Evolutionary conservation across 805 yeast species (phyloP).

Genomic region (Teunomyces kruisii): DNA sequence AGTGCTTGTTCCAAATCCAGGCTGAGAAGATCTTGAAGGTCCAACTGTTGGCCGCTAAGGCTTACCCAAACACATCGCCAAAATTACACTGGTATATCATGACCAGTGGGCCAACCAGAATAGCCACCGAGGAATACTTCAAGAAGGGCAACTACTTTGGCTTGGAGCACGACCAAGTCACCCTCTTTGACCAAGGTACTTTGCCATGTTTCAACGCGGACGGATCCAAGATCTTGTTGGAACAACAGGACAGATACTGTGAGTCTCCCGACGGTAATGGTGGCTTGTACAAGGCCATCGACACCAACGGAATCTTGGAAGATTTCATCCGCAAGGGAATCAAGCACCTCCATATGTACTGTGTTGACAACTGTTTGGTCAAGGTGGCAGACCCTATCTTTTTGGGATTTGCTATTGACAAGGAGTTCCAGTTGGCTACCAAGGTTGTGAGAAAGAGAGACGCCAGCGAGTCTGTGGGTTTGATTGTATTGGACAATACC

Average conservation of each 20-base stretch:
- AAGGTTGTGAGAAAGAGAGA: conserved; percentile 93
- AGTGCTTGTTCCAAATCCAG: conserved; percentile 87
- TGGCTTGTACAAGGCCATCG: conserved; percentile 85
- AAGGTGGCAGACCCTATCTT: conserved; percentile 91
- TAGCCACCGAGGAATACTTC: conserved; percentile 72
- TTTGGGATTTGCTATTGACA: conserved; percentile 77
- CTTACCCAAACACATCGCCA: conserved; percentile 22
- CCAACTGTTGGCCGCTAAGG: conserved; percentile 50
- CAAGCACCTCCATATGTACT: conserved; percentile 92
- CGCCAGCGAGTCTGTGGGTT: conserved; percentile 86
- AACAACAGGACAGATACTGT: conserved; percentile 54
- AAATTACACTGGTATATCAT: conserved; percentile 82
- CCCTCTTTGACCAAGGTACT: conserved; percentile 92
- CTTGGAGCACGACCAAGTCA: conserved; percentile 54
- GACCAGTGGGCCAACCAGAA: conserved; percentile 90
- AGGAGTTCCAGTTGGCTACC: conserved; percentile 75
- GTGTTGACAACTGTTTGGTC: conserved; percentile 92
- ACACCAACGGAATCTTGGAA: conserved; percentile 58
- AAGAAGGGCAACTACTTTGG: conserved; percentile 67
- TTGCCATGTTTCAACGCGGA: conserved; percentile 79
- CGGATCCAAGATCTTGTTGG: conserved; percentile 70
- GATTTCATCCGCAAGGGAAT: conserved; percentile 70
- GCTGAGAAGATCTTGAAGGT: conserved; percentile 77
- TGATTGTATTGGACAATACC: conserved; percentile 69
- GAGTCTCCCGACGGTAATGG: conserved; percentile 99